phyloP scores from a whole-genome alignment of 768 basidiomycete genomes.

The Mrakia gelida region DNA sequence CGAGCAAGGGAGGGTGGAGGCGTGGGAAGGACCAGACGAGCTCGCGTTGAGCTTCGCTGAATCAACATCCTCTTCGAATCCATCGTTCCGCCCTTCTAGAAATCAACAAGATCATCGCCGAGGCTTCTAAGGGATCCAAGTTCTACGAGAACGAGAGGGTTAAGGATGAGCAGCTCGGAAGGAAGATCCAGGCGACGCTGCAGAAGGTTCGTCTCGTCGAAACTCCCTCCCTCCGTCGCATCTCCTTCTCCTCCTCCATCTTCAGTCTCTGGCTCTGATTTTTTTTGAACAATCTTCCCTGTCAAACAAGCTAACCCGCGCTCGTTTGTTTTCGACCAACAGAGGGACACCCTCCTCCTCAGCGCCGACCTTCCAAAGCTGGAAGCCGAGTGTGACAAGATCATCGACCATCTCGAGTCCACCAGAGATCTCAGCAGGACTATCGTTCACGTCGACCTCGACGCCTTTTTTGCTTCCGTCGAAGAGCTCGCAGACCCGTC shows the following conservation, averaged over 20 bases:
- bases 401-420: constrained; percentile 65
- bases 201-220: constrained; percentile 45
- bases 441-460: constrained; percentile 94
- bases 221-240: background rate
- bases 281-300: background rate
- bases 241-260: background rate
- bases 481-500: constrained; percentile 41
- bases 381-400: constrained; percentile 62
- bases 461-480: constrained; percentile 79
- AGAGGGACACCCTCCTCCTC: constrained; percentile 55
- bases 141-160: constrained; percentile 81
- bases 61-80: background rate
- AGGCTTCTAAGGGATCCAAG: constrained; percentile 87
- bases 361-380: constrained; percentile 51
- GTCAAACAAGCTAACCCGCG: too few relatives aligned
- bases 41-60: background rate
- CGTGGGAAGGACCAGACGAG: background rate
- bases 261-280: background rate
- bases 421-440: constrained; percentile 72
- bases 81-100: constrained; percentile 45
- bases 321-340: background rate
- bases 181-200: constrained; percentile 66
- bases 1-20: background rate
- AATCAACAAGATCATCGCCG: constrained; percentile 81
- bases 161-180: constrained; percentile 78